phyloP scores from a whole-genome alignment of 1,139 yeast species.

The Geotrichum fermentans region DNA sequence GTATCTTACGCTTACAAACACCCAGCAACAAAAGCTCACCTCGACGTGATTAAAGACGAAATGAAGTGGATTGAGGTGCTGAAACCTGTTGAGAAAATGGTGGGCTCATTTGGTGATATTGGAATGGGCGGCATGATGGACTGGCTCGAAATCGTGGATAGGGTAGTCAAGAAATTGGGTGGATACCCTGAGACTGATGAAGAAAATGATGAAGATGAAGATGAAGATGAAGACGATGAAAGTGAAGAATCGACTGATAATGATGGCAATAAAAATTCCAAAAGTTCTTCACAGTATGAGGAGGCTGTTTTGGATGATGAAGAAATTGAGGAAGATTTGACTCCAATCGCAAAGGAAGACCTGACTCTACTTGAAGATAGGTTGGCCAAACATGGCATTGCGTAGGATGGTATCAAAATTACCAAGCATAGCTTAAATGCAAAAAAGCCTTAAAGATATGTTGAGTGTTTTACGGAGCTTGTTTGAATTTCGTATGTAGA shows the following conservation, averaged over 20 bases:
- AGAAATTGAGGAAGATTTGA: background rate
- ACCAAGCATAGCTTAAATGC: too few species aligned
- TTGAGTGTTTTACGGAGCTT: too few species aligned
- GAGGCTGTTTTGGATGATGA: conserved; percentile 21
- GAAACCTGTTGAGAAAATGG: conserved; percentile 89
- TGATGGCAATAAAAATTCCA: conserved; percentile 44
- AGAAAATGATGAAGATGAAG: conserved; percentile 45
- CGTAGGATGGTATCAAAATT: too few species aligned
- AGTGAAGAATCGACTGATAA: conserved; percentile 28
- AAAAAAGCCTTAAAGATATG: too few species aligned
- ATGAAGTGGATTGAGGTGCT: conserved; percentile 89
- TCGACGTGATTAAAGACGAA: conserved; percentile 68
- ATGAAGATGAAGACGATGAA: conserved; percentile 37
- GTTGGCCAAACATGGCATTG: too few species aligned
- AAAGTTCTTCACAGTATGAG: conserved; percentile 43
- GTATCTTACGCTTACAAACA: conserved; percentile 85
- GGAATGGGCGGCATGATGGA: conserved; percentile 98
- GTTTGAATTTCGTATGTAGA: too few species aligned
- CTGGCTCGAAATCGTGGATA: conserved; percentile 88
- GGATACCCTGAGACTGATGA: conserved; percentile 84
- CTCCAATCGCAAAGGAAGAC: background rate
- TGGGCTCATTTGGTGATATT: conserved; percentile 88
- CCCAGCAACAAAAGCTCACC: conserved; percentile 77
- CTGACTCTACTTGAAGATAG: background rate
- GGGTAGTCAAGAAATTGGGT: conserved; percentile 68